A percentile compares a stretch with the other conserved stretches of the same genome.
These are phyloP conservation scores for Cryptococcus sp. DNA, from an alignment of 1,284 basidiomycete genomes.

Conservation along the genomic window DNA sequence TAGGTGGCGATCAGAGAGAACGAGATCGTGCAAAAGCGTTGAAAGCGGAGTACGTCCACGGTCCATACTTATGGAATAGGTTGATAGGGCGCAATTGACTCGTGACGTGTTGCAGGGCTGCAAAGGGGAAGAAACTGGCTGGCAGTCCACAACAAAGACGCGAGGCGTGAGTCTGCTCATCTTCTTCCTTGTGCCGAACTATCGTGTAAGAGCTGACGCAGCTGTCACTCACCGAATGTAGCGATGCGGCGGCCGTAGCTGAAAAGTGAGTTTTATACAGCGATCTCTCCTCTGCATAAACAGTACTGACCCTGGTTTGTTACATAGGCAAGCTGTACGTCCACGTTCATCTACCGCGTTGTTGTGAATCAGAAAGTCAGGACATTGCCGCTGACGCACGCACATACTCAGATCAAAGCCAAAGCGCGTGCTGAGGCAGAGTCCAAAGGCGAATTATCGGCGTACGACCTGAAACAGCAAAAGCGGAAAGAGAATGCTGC, in stretches of 20 bases:
- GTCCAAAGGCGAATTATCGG: slow-evolving; percentile 14
- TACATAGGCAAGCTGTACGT: slow-evolving; percentile 19
- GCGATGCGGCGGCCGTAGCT: slow-evolving; percentile 21
- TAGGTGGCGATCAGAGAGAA: slow-evolving; percentile 23
- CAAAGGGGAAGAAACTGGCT: slow-evolving; percentile 15
- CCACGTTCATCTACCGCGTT: too few species aligned
- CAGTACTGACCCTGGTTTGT: neutral
- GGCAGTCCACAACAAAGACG: slow-evolving; percentile 18
- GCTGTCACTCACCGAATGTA: neutral
- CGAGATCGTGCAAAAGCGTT: slow-evolving; percentile 15
- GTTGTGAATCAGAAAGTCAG: too few species aligned
- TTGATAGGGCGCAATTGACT: neutral
- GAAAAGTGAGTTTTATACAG: slow-evolving; percentile 18
- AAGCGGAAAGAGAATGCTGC: slow-evolving; percentile 16
- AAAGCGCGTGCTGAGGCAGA: slow-evolving; percentile 20
- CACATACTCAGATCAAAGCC: slow-evolving; percentile 19
- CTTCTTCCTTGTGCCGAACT: neutral
- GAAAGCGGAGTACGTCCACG: slow-evolving; percentile 15
- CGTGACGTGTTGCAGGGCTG: slow-evolving; percentile 5
- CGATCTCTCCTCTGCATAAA: too few species aligned
- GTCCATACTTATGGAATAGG: neutral
- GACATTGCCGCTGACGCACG: neutral
- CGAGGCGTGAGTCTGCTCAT: slow-evolving; percentile 16
- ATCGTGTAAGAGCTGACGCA: neutral
- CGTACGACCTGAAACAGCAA: slow-evolving; percentile 15